phyloP scores from a whole-genome alignment of 2,329 filamentous ascomycete species.

The Cladorrhinum sp. region DNA sequence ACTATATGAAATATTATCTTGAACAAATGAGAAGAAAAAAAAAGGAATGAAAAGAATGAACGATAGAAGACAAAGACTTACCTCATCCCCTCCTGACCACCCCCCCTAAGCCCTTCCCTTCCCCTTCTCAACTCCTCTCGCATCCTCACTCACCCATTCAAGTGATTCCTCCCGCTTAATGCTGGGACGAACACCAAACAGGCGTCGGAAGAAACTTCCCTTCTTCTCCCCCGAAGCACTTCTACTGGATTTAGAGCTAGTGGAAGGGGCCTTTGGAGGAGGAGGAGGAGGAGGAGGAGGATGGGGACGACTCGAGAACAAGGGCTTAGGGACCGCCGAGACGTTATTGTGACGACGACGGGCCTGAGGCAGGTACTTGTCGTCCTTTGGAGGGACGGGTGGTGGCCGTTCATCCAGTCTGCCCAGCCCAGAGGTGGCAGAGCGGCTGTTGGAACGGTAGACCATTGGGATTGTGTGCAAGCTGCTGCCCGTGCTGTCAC shows the following conservation, averaged over 20 bases:
- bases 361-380: background rate
- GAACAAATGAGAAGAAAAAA: background rate
- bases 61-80: no score
- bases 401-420: background rate
- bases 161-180: background rate
- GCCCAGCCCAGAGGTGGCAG: no score
- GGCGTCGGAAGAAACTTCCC: background rate
- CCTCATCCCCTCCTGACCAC: background rate
- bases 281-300: background rate
- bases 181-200: background rate
- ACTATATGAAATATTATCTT: no score
- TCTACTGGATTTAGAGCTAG: background rate
- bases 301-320: background rate
- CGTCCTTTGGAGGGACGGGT: conserved; percentile 6
- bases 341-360: background rate
- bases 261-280: background rate
- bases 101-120: background rate
- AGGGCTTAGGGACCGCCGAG: background rate
- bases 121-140: background rate
- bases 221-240: background rate
- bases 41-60: background rate
- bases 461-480: background rate
- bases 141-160: background rate
- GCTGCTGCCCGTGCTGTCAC: background rate
- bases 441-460: background rate